Base-by-base conservation (phyloP, 768 basidiomycete species). In the Serpula lacrymans region DNA sequence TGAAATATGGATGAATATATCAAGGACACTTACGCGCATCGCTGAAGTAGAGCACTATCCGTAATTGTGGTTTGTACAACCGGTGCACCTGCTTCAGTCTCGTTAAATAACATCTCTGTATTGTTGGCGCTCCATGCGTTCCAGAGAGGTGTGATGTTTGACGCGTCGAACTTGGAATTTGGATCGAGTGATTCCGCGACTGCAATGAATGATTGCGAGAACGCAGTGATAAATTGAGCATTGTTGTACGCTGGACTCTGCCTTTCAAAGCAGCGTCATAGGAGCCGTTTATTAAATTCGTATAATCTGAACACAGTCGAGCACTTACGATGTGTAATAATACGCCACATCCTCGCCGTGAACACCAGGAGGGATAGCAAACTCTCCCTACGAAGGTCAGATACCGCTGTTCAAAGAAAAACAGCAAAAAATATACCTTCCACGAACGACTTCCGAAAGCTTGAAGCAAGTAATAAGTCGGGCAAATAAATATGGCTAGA, bases 11-110 rank as follows among this genome's bases (percentile, higher is more conserved):
- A n/a, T n/a, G n/a, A n/a, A n/a, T n/a, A n/a, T n/a, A n/a, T n/a
- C n/a, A 17, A 28, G 4, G 53, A 21, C 13, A 50, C 62, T 52
- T 32, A 60, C 64, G 30, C 42, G 54, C 65, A 75, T 31, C 73
- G 62, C 17, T 63, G 46, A 25, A 67, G 39, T n/a, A 74, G 36
- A 0, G 46, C 53, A 6, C 16, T 25, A 3, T 63, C 49, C 3
- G 72, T 69, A 34, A 29, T 46, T 9, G 59, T 41, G 13, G 51
- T 17, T 24, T 59, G 34, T 2, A 75, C 55, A 25, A 62, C 53
- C 2, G 70, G 57, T 17, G 30, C 41, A n/a, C 54, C 55, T 8
- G 47, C 42, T 13, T 35, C 39, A 2, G 31, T 33, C n/a, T 33
- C 20, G 14, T 37, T 37, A 16, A 43, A 43, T 30, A 39, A 27